Percentiles rank a stretch among this genome's conserved stretches.
phyloP scores from a whole-genome alignment of 192 early-diverging fungal species.

The Coemansia sp. region DNA sequence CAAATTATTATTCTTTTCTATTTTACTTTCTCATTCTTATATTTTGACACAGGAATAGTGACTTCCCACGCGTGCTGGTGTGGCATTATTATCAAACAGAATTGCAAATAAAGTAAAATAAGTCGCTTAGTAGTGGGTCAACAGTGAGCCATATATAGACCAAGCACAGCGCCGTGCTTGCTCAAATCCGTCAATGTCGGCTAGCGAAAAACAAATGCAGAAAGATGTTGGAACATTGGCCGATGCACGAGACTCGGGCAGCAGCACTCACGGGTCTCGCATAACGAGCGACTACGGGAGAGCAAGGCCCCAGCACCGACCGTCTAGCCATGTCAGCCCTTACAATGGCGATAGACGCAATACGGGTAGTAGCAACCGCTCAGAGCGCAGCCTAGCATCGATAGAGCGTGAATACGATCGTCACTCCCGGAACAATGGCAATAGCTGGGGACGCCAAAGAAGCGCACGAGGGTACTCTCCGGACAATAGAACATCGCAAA shows the following conservation, averaged over 20 bases:
- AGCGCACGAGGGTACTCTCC: neutral
- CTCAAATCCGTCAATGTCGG: neutral
- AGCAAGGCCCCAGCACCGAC: neutral
- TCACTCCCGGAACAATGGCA: conserved; percentile 9
- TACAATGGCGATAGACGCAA: conserved; percentile 4
- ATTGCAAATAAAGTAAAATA: neutral
- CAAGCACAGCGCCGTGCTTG: conserved; percentile 1
- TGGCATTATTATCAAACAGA: neutral
- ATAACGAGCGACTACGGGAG: neutral
- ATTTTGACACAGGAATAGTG: neutral
- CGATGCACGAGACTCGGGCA: neutral
- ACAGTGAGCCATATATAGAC: neutral
- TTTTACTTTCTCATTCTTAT: neutral
- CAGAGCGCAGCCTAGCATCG: neutral
- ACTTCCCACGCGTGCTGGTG: neutral
- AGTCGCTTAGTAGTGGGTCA: neutral
- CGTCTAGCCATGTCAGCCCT: conserved; percentile 11
- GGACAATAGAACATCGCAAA: neutral
- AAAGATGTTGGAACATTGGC: conserved; percentile 2
- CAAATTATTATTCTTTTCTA: too few species aligned
- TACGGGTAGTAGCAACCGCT: neutral
- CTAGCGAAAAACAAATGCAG: neutral
- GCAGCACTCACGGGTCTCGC: neutral
- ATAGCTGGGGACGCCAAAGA: conserved; percentile 13
- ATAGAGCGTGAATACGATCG: neutral